Evolutionary conservation across 768 basidiomycete genomes (phyloP), one percentile per base, ranked within the genome.

Genomic region (Calvatia gigantea): DNA sequence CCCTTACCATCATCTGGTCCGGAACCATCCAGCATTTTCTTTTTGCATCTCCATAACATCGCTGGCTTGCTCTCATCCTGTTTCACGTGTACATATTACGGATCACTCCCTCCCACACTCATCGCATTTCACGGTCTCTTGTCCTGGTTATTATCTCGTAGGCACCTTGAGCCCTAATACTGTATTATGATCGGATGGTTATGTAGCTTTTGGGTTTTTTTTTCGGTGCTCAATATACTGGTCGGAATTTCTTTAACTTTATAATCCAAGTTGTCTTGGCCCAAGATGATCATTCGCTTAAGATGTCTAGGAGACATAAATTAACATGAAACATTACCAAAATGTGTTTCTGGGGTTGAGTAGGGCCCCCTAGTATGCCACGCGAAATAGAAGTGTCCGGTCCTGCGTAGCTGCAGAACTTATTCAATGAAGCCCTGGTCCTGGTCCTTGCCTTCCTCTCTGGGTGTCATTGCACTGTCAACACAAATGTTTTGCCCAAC

Each of bases 341-440:
- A 33, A 3, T 33, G n/a, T 32, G 44, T 14, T 21, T 33, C 43
- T 44, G 53, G 39, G 17, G 25, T 45, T 45, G 6, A 35, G 25
- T 33, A 23, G 11, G 32, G 8, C 29, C 31, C 23, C 52, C 44
- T 35, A n/a, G n/a, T n/a, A 14, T 23, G 43, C 54, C 54, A 55
- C 54, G 54, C 54, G 54, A 55, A 55, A 29, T 55, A 55, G 47
- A 27, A 45, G 54, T 47, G 54, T 8, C 14, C 28, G 27, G 29
- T 37, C 45, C 54, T 54, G 32, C n/a, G n/a, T n/a, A n/a, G n/a
- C 25, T 46, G 39, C 19, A 33, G 48, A 17, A 28, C 46, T 1
- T 6, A 42, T 21, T 23, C 32, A 14, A 23, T 31, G 31, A 23
- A 47, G n/a, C 46, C 46, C 21, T 15, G 11, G 17, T 48, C 31